Evolutionary conservation across 148 eudicot species (phyloP), one percentile per base, ranked within the genome.

Genomic region (Camellia lanceoleosa): DNA sequence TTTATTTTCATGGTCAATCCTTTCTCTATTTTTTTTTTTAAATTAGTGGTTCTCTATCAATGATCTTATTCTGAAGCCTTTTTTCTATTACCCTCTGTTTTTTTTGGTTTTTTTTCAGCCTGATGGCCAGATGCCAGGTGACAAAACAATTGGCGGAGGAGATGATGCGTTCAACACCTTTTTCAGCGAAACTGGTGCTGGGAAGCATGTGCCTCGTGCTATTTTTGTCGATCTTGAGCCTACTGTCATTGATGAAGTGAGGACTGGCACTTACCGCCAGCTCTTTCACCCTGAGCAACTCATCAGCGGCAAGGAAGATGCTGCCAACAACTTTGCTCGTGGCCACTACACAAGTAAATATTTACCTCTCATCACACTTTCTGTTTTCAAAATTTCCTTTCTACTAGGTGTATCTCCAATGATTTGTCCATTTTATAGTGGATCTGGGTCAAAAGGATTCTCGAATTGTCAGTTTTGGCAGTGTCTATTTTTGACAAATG

Each of bases 151-250:
- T 7, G 79, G 79, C 61, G 84, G 84, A 38, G 87, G 84, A 7
- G 84, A 85, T 82, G 87, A 85, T 71, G 87, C 87, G n/a, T 85
- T 85, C 82, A 85, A 85, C 77, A 85, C 87, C 41, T 85, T 85
- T 84, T 85, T 85, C 82, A 85, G 87, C 49, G 87, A 85, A 73
- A 85, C 87, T 23, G 87, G 82, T 16, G 79, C 87, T 43, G 87
- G 87, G 51, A 85, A 85, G 71, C 86, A 84, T 63, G 86, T 64
- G 3, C 42, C 42, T 64, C 68, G 42, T 64, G 68, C 68, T 19
- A 13, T 64, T 64, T 64, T 19, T 64, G 68, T 64, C 42, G 68
- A 64, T 64, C 68, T 64, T 64, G 68, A 64, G 68, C 68, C 68
- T 7, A 64, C 68, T 64, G 42, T 64, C 42, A 64, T 64, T 64